Base-by-base conservation (phyloP, 345 rosid genomes). In the Brassica cretica region DNA sequence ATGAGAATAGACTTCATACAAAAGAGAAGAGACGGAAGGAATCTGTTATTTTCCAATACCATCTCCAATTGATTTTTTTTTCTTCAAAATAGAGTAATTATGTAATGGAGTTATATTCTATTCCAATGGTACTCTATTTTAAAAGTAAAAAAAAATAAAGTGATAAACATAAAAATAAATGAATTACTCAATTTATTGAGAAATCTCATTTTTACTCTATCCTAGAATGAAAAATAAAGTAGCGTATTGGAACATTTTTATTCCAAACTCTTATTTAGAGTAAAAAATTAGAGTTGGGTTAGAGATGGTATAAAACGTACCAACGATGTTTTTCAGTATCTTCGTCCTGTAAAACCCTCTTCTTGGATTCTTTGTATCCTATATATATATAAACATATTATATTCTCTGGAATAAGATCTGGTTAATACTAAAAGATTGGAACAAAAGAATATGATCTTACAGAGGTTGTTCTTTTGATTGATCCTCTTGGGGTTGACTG, bases 351-450 rank as follows among this genome's bases (percentile, higher is more conserved):
- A 75, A 71, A 27, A 58, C 0, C 80, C 77, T 3, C 80, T 76
- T 80, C 80, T 71, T 71, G 80, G 83, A 49, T 27, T 71, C 44
- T 76, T 75, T 1, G 73, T 76, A 14, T 80, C 76, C 80, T 80
- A 5, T 60, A 71, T 46, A 37, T 21, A 64, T 65, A 65, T 33
- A 2, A 2, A 66, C 33, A 58, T 14, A 72, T 49, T 33, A 62
- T 35, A 51, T 19, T 21, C 55, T 32, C 4, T 59, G 67, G 21
- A 29, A 66, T 59, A 5, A n/a, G 12, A 71, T 18, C 1, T 77
- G 29, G 4, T 53, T 5, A 41, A 41, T 18, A 29, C 18, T 67
- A 68, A 67, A 15, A 25, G 29, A 68, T 2, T 18, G 3, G 8
- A 25, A 33, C 30, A 64, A 63, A 64, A 30, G 16, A 65, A 39